These are phyloP conservation scores for Hypholoma fasciculare DNA, from an alignment of 768 basidiomycete genomes.

Conservation along the genomic window DNA sequence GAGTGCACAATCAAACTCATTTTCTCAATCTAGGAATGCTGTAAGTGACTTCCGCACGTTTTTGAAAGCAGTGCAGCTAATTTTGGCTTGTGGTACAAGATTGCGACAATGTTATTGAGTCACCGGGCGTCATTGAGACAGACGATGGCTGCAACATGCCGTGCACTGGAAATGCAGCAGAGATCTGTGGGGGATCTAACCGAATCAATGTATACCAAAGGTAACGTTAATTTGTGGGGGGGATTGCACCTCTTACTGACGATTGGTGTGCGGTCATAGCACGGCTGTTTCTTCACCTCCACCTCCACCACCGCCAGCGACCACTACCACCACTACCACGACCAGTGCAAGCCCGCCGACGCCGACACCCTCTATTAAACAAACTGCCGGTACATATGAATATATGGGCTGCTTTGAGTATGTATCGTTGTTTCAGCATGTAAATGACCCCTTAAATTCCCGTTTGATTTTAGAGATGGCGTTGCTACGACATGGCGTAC, in stretches of 20 bases:
- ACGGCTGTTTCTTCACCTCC: slow-evolving; percentile 1
- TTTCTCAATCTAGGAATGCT: slow-evolving; percentile 16
- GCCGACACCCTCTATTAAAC: slow-evolving; percentile 9
- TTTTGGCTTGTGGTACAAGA: slow-evolving; percentile 34
- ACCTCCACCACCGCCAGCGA: neutral
- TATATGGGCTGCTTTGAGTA: slow-evolving; percentile 16
- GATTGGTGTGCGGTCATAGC: neutral
- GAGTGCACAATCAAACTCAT: neutral
- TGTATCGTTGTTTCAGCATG: neutral
- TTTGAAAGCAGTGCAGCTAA: neutral
- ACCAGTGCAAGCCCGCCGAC: neutral
- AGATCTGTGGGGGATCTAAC: slow-evolving; percentile 58
- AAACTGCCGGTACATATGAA: slow-evolving; percentile 11
- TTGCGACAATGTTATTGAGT: slow-evolving; percentile 54
- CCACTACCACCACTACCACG: neutral
- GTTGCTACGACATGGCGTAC: slow-evolving; percentile 11
- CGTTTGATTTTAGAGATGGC: slow-evolving; percentile 4
- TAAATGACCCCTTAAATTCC: neutral
- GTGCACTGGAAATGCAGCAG: slow-evolving; percentile 57
- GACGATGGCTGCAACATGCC: slow-evolving; percentile 47
- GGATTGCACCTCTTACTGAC: neutral
- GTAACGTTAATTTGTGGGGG: neutral
- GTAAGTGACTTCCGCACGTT: slow-evolving; percentile 14
- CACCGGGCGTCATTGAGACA: slow-evolving; percentile 37
- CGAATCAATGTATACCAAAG: slow-evolving; percentile 14